A percentile compares a stretch with the other conserved stretches of the same genome.
Conservation (phyloP, 1,284 basidiomycete genomes). For the Neonothopanus nambi region DNA sequence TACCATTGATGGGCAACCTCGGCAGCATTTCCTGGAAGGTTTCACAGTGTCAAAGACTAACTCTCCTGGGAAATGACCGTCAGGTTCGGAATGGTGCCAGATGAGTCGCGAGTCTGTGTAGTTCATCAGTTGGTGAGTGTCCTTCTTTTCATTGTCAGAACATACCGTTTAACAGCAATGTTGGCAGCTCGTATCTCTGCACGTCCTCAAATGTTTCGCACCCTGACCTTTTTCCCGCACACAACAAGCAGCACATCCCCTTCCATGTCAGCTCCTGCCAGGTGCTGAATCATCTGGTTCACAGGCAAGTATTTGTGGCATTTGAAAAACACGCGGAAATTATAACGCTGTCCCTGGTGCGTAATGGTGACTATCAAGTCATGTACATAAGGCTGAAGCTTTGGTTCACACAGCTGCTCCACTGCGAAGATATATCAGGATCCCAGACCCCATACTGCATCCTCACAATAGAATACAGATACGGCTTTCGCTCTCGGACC, state of each 20-base stretch:
- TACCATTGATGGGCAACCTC: too few species aligned
- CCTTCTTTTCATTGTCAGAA: too few species aligned
- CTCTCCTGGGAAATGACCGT: too few species aligned
- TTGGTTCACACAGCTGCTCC: neutral
- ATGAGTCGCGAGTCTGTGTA: too few species aligned
- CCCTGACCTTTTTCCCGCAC: neutral
- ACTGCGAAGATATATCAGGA: neutral
- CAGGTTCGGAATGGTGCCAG: too few species aligned
- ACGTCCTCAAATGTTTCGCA: neutral
- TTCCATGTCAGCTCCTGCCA: neutral
- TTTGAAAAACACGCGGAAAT: too few species aligned
- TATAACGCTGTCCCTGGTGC: neutral
- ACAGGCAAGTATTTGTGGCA: neutral
- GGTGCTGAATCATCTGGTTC: neutral
- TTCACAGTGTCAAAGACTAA: too few species aligned
- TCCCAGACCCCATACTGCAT: neutral
- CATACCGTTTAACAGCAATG: neutral
- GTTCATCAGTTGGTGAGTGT: too few species aligned
- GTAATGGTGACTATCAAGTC: neutral
- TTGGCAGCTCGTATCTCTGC: slow-evolving; percentile 1
- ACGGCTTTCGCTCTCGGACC: neutral
- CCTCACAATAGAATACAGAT: neutral
- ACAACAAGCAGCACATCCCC: slow-evolving; percentile 2
- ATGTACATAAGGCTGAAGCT: slow-evolving; percentile 2
- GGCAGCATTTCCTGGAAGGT: too few species aligned